phyloP scores from a whole-genome alignment of 352 stramenopile species.

The Globisporangium abappressorium region DNA sequence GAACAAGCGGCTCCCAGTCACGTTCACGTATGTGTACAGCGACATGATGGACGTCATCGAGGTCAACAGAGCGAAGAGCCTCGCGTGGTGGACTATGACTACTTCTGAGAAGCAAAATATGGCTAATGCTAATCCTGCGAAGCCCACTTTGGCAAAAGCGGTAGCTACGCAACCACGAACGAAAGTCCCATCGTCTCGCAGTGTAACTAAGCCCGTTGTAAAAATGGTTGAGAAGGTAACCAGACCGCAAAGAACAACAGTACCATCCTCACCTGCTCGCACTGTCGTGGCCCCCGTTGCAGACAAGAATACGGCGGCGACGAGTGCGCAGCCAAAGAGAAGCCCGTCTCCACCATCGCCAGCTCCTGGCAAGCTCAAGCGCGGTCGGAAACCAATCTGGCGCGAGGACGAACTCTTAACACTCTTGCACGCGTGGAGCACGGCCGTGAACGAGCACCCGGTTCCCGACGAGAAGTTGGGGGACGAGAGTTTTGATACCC shows the following conservation, averaged over 20 bases:
- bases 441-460: not conserved
- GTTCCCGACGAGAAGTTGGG: not conserved
- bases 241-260: not conserved
- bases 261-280: not conserved
- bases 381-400: slow-evolving; percentile 3
- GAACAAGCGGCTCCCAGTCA: not conserved
- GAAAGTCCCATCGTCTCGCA: not conserved
- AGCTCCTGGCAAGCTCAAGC: not conserved
- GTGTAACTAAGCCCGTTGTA: not conserved
- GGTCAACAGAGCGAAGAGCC: not conserved
- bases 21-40: slow-evolving; percentile 1
- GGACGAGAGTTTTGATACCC: not conserved
- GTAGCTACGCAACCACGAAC: not conserved
- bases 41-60: not conserved
- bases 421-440: slow-evolving; percentile 5
- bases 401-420: not conserved
- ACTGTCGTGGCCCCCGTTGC: not conserved
- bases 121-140: not conserved
- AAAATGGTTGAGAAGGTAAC: not conserved
- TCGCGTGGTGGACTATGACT: not conserved
- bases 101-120: not conserved
- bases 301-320: not conserved
- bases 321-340: not conserved
- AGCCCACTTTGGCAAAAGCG: not conserved
- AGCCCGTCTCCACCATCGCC: not conserved